Evolutionary conservation across 2,329 filamentous ascomycete species (phyloP).

Genomic region (Chrysoporthe puriensis): DNA sequence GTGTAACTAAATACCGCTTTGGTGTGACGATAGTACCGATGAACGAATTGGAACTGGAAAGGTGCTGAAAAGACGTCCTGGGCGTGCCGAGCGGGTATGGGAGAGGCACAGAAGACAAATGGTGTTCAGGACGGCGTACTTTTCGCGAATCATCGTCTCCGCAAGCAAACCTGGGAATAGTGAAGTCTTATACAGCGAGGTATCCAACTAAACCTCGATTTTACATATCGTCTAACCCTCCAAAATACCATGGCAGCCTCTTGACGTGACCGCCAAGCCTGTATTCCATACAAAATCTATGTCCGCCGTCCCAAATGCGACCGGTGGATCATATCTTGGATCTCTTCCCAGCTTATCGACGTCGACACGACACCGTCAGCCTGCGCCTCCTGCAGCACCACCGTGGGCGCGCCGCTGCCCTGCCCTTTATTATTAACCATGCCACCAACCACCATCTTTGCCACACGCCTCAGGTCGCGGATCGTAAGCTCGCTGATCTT

Average conservation of each 20-base stretch:
- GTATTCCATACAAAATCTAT: background rate
- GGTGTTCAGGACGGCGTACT: background rate
- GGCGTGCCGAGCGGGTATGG: too few species aligned
- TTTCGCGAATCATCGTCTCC: background rate
- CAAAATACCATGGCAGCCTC: background rate
- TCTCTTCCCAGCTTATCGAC: constrained; percentile 81
- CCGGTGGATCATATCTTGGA: constrained; percentile 80
- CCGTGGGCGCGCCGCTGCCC: constrained; percentile 87
- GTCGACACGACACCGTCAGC: constrained; percentile 69
- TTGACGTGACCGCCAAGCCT: background rate
- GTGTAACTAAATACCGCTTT: background rate
- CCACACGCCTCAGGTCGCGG: constrained; percentile 79
- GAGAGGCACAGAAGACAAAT: background rate
- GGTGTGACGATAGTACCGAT: constrained; percentile 13
- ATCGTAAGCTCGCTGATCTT: constrained; percentile 84
- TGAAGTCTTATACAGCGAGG: constrained; percentile 12
- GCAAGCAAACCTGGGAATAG: background rate
- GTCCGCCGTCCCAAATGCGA: constrained; percentile 75
- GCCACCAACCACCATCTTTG: constrained; percentile 76
- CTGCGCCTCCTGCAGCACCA: constrained; percentile 91
- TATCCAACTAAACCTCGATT: constrained; percentile 8
- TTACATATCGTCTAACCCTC: background rate
- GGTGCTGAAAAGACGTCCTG: background rate
- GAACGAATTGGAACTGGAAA: background rate
- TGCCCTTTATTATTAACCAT: constrained; percentile 72